phyloP scores from a whole-genome alignment of 345 rosid genomes.

The Lepidium africanum region DNA sequence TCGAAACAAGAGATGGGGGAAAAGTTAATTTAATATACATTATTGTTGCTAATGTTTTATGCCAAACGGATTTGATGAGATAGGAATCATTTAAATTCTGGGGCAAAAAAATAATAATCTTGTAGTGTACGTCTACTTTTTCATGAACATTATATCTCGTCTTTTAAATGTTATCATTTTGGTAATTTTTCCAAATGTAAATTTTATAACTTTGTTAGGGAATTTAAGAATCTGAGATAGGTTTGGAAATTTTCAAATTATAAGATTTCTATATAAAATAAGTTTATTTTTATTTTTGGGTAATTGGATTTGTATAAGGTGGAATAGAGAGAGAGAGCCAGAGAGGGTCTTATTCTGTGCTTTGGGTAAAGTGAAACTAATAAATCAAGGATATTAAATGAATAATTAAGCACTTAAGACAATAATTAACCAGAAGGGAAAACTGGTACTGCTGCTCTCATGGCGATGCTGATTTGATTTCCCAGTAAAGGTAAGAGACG shows the following conservation, averaged over 20 bases:
- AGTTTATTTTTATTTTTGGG: background rate
- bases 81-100: background rate
- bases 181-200: background rate
- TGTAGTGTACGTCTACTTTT: background rate
- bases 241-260: background rate
- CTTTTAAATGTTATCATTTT: background rate
- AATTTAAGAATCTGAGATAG: conserved; percentile 15
- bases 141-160: background rate
- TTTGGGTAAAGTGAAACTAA: conserved; percentile 17
- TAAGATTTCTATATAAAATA: background rate
- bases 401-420: conserved; percentile 19
- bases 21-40: conserved; percentile 1
- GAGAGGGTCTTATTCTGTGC: conserved; percentile 19
- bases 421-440: conserved; percentile 15
- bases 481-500: background rate
- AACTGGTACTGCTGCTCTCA: conserved; percentile 14
- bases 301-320: conserved; percentile 3
- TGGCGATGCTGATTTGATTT: conserved; percentile 25
- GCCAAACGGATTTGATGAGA: background rate
- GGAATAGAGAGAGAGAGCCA: conserved; percentile 11
- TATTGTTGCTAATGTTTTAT: background rate
- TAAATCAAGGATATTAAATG: conserved; percentile 11
- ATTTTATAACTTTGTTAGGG: background rate
- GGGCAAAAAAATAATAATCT: background rate
- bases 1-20: conserved; percentile 17